A percentile compares a stretch with the other conserved stretches of the same genome.
Evolutionary conservation across 441 rosid species (phyloP).

Genomic region (Pelargonium citronellum): DNA sequence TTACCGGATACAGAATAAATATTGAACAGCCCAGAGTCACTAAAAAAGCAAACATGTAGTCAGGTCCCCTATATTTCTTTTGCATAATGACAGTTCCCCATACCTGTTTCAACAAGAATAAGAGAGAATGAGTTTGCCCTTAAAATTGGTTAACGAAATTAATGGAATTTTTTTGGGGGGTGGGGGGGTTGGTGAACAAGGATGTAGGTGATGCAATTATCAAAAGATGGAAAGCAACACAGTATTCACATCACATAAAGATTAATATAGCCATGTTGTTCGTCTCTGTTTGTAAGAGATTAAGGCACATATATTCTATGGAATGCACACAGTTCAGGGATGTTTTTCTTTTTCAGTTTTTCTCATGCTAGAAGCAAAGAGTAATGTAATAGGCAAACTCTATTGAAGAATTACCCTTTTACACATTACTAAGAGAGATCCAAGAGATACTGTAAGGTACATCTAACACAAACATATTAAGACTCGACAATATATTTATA

Average conservation of each 20-base stretch:
- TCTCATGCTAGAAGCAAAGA: background rate
- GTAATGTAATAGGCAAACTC: background rate
- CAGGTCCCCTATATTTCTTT: constrained; percentile 71
- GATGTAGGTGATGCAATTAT: constrained; percentile 5
- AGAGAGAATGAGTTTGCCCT: background rate
- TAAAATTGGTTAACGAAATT: too few species aligned
- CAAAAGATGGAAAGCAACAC: background rate
- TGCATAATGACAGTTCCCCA: constrained; percentile 92
- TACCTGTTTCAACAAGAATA: constrained; percentile 36
- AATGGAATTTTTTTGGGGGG: background rate
- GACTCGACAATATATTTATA: too few species aligned
- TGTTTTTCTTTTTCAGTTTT: background rate
- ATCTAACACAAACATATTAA: background rate
- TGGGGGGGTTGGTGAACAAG: too few species aligned
- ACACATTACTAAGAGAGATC: too few species aligned
- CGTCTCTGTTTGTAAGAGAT: too few species aligned
- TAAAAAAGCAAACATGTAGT: constrained; percentile 69
- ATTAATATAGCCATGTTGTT: background rate
- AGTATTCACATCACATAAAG: background rate
- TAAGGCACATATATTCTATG: background rate
- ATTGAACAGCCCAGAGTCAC: constrained; percentile 84
- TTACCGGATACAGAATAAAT: constrained; percentile 83
- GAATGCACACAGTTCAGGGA: constrained; percentile 1
- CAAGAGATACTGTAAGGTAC: background rate
- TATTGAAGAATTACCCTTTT: background rate